Percentiles rank a stretch among this genome's conserved stretches.
Evolutionary conservation across 163 green algal species (phyloP).

Genomic region (Prototheca cutis): DNA sequence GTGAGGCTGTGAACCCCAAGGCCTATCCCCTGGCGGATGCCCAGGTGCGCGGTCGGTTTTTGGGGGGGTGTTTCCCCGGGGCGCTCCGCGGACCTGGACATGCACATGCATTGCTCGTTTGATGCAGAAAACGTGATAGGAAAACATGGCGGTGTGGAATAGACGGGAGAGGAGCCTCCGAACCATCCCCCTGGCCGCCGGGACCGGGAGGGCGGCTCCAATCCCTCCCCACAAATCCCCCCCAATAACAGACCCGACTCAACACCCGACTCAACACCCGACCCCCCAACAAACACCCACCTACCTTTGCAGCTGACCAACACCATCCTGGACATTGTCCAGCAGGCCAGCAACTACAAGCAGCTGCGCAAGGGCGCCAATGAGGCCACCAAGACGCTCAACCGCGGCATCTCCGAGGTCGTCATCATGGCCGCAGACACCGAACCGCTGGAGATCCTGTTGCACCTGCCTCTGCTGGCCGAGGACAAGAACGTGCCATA

Average conservation of each 20-base stretch:
- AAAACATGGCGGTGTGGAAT: too few relatives aligned
- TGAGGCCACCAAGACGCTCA: constrained; percentile 93
- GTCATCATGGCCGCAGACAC: constrained; percentile 97
- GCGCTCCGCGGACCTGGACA: too few relatives aligned
- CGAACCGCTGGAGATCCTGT: constrained; percentile 97
- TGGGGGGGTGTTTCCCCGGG: too few relatives aligned
- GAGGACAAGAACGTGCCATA: constrained; percentile 99
- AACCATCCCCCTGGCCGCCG: too few relatives aligned
- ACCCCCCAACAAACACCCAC: too few relatives aligned
- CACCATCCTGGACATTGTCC: constrained; percentile 98
- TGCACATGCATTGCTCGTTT: neutral
- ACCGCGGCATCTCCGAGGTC: constrained; percentile 94
- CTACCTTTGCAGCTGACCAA: constrained; percentile 78
- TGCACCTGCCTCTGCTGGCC: constrained; percentile 95
- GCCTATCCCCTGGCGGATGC: constrained; percentile 94
- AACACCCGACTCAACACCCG: too few relatives aligned
- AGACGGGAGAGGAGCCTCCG: too few relatives aligned
- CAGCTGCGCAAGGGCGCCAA: constrained; percentile 99
- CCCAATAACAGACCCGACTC: too few relatives aligned
- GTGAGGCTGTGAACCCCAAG: constrained; percentile 91
- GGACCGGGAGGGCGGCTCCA: neutral
- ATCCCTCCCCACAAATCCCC: neutral
- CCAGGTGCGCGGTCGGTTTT: constrained; percentile 40
- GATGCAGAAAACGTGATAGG: too few relatives aligned
- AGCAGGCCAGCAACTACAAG: constrained; percentile 98